Evolutionary conservation across 768 basidiomycete species (phyloP).

Genomic region (Suillus decipiens): DNA sequence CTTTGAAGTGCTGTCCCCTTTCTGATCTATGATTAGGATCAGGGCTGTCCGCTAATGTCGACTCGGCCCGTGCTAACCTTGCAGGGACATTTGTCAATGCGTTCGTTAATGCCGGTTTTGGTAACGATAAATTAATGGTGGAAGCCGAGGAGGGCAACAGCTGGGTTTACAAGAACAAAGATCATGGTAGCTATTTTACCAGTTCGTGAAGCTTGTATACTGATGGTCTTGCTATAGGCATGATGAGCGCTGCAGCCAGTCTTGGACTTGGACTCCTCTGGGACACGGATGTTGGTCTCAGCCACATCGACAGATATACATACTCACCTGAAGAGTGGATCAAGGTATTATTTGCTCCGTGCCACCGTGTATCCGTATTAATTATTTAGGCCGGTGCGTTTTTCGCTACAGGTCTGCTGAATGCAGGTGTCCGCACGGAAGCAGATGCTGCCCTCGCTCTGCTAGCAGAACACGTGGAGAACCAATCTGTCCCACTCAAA

Average conservation of each 20-base stretch:
- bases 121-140: constrained; percentile 97
- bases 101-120: constrained; percentile 95
- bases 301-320: constrained; percentile 96
- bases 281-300: constrained; percentile 94
- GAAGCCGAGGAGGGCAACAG: constrained; percentile 94
- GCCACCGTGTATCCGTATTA: neutral
- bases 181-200: constrained; percentile 66
- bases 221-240: constrained; percentile 49
- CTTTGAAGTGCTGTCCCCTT: neutral
- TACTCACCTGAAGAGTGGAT: constrained; percentile 96
- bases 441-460: constrained; percentile 91
- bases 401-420: constrained; percentile 91
- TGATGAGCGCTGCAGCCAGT: constrained; percentile 96
- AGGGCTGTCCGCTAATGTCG: constrained; percentile 72
- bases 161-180: constrained; percentile 99
- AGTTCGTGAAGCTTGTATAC: neutral
- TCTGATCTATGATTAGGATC: constrained; percentile 44
- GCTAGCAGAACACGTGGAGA: constrained; percentile 86
- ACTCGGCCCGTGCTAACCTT: constrained; percentile 92
- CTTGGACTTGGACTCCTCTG: constrained; percentile 91
- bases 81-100: constrained; percentile 98
- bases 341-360: constrained; percentile 52
- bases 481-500: constrained; percentile 80
- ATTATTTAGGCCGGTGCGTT: constrained; percentile 77
- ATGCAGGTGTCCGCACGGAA: constrained; percentile 87